Evolutionary conservation across 768 basidiomycete genomes (phyloP).

Genomic region (Agaricus subrufescens): DNA sequence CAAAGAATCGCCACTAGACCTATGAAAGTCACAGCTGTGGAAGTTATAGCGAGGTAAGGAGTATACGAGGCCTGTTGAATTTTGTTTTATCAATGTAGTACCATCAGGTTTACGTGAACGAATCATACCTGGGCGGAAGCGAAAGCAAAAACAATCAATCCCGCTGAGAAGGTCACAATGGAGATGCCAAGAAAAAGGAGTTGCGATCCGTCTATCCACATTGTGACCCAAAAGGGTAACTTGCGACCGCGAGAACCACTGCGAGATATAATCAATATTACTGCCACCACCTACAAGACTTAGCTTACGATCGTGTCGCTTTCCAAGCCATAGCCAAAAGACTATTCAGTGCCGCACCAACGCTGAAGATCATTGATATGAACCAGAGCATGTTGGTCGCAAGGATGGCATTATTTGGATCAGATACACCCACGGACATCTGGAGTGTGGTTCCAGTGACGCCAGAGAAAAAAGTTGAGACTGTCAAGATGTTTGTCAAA

Average conservation of each 20-base stretch:
- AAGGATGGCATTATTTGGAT: background rate
- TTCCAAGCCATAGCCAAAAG: constrained; percentile 18
- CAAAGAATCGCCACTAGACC: constrained; percentile 2
- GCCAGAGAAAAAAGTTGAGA: background rate
- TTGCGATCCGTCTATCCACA: constrained; percentile 5
- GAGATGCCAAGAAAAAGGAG: constrained; percentile 2
- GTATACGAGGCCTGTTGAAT: constrained; percentile 1
- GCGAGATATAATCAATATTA: too few species aligned
- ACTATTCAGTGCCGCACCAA: background rate
- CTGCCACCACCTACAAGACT: too few species aligned
- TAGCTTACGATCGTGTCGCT: constrained; percentile 17
- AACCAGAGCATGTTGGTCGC: background rate
- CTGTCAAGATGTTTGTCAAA: background rate
- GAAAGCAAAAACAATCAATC: background rate
- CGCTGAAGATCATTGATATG: background rate
- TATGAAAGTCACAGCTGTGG: constrained; percentile 1
- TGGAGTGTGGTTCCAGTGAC: background rate
- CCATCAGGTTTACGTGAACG: too few species aligned
- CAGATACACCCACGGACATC: background rate
- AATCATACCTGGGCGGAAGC: constrained; percentile 1
- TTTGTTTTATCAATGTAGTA: background rate
- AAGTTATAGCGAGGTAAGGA: background rate
- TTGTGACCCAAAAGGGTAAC: constrained; percentile 2
- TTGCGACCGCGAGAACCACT: constrained; percentile 1
- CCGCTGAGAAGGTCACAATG: constrained; percentile 3